Base-by-base conservation (phyloP, 441 rosid genomes). In the Adansonia rubrostipa region DNA sequence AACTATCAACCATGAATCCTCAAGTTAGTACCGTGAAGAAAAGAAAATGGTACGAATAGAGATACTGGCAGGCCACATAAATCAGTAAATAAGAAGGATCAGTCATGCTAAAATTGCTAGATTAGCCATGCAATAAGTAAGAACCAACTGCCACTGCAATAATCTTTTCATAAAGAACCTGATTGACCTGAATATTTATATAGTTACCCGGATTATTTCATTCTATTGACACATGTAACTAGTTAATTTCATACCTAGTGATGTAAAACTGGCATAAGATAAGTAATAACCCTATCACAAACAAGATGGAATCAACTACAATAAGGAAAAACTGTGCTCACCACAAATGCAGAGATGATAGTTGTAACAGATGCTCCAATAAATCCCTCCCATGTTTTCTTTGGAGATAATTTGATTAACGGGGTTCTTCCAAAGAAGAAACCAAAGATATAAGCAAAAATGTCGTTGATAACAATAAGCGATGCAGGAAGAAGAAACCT, bases 321-420 rank as follows among this genome's bases (percentile, higher is more conserved):
- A 45, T 22, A 15, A 7, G n/a, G 56, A 75, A 67, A 84, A 72
- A 33, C 15, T 8, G 63, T 51, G 81, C 89, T 86, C 79, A 92
- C 98, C 87, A 84, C 82, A 86, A 93, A 92, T n/a, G 99, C 97
- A 74, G 94, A 93, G 68, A 90, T 86, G 81, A 95, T 83, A 28
- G 99, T 95, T 78, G 96, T 84, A 47, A 95, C 80, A 57, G 97
- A 93, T 60, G 95, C 97, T 80, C 98, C 97, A 36, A 92, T 90
- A 81, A 93, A 95, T 33, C 97, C 98, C 82, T 95, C 97, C 98
- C 97, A 95, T 28, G 97, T 95, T 91, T 96, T 93, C 92, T 96
- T 96, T 20, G 98, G 98, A 78, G 98, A 93, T 83, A 96, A 85
- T 85, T 92, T 95, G 85, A 95, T 95, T 88, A 95, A 82, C 0